Base-by-base conservation (phyloP, 2,329 filamentous ascomycete genomes). In the Arthrobotrys sphaeroides region DNA sequence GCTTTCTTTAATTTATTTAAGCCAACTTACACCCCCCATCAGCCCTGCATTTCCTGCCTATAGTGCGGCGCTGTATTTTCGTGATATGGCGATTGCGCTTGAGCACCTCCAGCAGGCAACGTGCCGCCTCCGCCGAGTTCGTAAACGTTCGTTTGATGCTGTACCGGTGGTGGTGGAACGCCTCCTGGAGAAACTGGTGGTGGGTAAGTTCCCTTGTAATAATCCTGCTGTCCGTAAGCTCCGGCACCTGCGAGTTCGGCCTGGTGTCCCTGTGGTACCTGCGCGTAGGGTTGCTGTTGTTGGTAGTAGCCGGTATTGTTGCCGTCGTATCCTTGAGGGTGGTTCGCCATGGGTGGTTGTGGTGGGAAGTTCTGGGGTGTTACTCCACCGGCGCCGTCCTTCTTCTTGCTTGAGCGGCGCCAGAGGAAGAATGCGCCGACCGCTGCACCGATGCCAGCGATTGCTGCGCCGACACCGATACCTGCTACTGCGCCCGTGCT, bases 391-490 rank as follows among this genome's bases (percentile, higher is more conserved):
- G 61, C 51, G 1, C 22, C 16, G 3, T 38, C 24, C 36, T 66
- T 60, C 22, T 57, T 68, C 16, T 57, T 68, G 22, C 43, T 45
- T 9, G 42, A 38, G 7, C 62, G 62, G n/a, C 70, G 70, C 70
- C 70, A 74, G 7, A 74, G 36, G 62, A 74, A 74, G 70, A 74
- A 74, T 2, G 28, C 70, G 33, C 61, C 70, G 22, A 74, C 42
- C 5, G 70, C 70, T 18, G 67, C 62, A 28, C 42, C 70, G n/a
- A 74, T 74, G 24, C 70, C 70, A 12, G 55, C 43, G 22, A 74
- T 20, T 13, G 70, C 70, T 1, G 70, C 62, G 33, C 55, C 70
- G 55, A 74, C 62, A n/a, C 62, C 70, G 16, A 74, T 74, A 57
- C 70, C 70, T 13, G 70, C 70, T 6, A 68, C 62, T 10, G 70